Conservation (phyloP, 495 filamentous ascomycete genomes). For the Acidiella bohemica region DNA sequence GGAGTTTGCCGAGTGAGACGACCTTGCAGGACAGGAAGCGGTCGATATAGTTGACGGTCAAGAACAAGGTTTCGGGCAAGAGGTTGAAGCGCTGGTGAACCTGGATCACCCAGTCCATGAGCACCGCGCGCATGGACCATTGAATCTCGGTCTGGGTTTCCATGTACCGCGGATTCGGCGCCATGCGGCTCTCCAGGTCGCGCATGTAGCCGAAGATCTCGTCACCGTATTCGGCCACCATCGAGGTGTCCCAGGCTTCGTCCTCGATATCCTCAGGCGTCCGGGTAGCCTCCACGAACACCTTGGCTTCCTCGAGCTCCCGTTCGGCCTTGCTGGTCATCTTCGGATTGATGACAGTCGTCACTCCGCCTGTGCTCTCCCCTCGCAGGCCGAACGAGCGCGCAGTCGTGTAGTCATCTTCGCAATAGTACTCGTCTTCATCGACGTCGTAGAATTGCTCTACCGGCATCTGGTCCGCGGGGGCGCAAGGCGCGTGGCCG, state of each 20-base stretch:
- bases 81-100: constrained; percentile 85
- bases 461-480: constrained; percentile 3
- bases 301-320: constrained; percentile 58
- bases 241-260: constrained; percentile 84
- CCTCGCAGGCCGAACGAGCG: constrained; percentile 54
- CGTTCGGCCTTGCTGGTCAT: constrained; percentile 45
- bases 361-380: constrained; percentile 63
- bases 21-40: constrained; percentile 91
- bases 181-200: constrained; percentile 68
- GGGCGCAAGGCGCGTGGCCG: constrained; percentile 2
- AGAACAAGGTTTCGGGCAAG: constrained; percentile 86
- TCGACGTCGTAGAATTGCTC: constrained; percentile 19
- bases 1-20: constrained; percentile 85
- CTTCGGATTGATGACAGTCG: constrained; percentile 59
- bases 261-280: constrained; percentile 61
- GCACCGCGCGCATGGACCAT: constrained; percentile 95
- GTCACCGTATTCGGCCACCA: constrained; percentile 92
- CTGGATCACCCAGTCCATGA: constrained; percentile 97
- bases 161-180: constrained; percentile 89
- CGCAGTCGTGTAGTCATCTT: constrained; percentile 66
- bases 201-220: constrained; percentile 92
- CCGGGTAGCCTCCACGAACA: constrained; percentile 47
- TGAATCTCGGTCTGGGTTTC: constrained; percentile 91
- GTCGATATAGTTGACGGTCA: constrained; percentile 90
- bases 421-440: constrained; percentile 45